Evolutionary conservation across 495 filamentous ascomycete genomes (phyloP), one percentile per base, ranked within the genome.

Genomic region (Daldinia decipiens): DNA sequence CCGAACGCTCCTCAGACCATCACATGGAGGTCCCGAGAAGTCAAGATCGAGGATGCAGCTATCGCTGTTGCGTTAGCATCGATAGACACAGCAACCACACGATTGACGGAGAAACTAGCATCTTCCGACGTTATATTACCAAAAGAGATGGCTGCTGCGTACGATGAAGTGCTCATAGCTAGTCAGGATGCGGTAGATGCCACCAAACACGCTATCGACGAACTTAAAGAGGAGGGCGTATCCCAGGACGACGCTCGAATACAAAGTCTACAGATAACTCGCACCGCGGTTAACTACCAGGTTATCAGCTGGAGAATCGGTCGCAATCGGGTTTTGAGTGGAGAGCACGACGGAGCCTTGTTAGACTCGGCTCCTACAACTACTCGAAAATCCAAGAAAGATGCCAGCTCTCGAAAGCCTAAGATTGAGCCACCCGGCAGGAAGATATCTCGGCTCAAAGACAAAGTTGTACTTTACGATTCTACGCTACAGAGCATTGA

Each of bases 121-220:
- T 86, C 90, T 27, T 82, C 87, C 11, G 79, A 82, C 5, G 79
- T 83, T 19, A 81, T 86, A 38, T 85, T 87, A 67, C 78, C 86
- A 19, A 87, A 86, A 67, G 85, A 89, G 59, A 79, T 80, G 87
- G 79, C 93, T 13, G 91, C 91, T 5, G 94, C 93, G 1, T 99
- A 97, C 74, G 96, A 99, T 70, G 92, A 91, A 65, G 89, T 97
- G 26, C 89, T 99, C 43, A 91, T 90, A 65, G 89, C 94, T 13
- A 95, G 92, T 74, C 96, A 98, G 81, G 96, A 99, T 76, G 93
- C 92, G 1, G 93, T 93, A 11, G 96, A 99, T 81, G 92, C 92
- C 12, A 94, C 93, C 0, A 96, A 96, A 73, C 90, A 90, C 59
- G 93, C 93, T 24, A 95, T 98, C 70, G 95, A 98, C 63, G 95